Conservation (phyloP, 2,329 filamentous ascomycete species). For the Neofusicoccum laricinum region DNA sequence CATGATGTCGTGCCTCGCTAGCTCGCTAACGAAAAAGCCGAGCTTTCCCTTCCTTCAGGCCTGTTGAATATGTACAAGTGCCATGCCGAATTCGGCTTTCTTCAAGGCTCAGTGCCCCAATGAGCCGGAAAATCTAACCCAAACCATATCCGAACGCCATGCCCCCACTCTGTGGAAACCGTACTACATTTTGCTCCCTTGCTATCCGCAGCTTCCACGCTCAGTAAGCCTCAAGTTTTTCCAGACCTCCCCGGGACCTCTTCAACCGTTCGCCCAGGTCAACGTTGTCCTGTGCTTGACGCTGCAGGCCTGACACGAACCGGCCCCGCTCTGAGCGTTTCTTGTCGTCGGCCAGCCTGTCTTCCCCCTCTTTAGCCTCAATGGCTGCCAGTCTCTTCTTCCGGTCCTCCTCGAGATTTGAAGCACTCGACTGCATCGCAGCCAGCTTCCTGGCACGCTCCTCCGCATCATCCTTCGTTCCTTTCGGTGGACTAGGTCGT, state of each 20-base stretch:
- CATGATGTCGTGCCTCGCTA: conserved; percentile 12
- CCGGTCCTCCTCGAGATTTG: conserved; percentile 68
- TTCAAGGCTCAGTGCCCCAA: background rate
- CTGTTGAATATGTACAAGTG: background rate
- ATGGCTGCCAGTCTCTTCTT: conserved; percentile 65
- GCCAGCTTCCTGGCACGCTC: conserved; percentile 37
- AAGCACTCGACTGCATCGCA: conserved; percentile 43
- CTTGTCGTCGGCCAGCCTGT: conserved; percentile 64
- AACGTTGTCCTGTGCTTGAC: conserved; percentile 21
- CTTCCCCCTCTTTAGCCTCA: conserved; percentile 61
- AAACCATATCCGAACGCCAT: background rate
- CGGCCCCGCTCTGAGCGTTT: conserved; percentile 33
- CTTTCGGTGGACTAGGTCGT: conserved; percentile 1
- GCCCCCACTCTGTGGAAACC: background rate
- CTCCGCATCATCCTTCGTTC: conserved; percentile 27
- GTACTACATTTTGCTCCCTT: background rate
- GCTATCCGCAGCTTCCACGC: background rate
- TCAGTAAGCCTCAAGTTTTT: conserved; percentile 15
- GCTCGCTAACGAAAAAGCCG: background rate
- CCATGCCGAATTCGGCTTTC: background rate
- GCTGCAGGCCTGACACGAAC: conserved; percentile 34
- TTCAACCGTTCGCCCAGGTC: conserved; percentile 19
- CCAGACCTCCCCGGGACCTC: conserved; percentile 15
- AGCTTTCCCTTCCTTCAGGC: background rate
- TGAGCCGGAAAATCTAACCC: background rate